A percentile compares a stretch with the other conserved stretches of the same genome.
Evolutionary conservation across 345 rosid genomes (phyloP).

Genomic region (Anacardium occidentale): DNA sequence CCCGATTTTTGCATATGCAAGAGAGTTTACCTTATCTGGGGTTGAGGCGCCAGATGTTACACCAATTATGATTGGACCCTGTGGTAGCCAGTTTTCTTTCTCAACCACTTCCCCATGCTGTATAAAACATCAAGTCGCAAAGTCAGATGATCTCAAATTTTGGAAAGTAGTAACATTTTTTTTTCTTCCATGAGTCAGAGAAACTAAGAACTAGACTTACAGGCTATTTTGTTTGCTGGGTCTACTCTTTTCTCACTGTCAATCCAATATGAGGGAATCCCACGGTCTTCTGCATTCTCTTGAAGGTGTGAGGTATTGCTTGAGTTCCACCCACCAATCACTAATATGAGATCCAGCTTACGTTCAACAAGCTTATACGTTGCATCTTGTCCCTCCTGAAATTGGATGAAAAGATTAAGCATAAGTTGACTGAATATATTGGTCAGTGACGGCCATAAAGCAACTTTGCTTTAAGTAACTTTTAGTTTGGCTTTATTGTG

Average conservation of each 20-base stretch:
- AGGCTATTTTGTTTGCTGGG: conserved; percentile 86
- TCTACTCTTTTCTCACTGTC: conserved; percentile 86
- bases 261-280: conserved; percentile 92
- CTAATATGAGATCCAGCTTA: conserved; percentile 80
- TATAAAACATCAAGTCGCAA: neutral
- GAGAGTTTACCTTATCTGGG: conserved; percentile 75
- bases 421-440: neutral
- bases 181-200: too few relatives aligned
- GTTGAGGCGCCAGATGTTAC: conserved; percentile 98
- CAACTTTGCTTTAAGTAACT: neutral
- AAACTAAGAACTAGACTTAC: too few relatives aligned
- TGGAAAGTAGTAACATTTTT: neutral
- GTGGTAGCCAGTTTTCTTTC: conserved; percentile 85
- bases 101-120: conserved; percentile 94
- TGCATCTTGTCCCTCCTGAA: conserved; percentile 96
- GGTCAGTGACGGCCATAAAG: neutral
- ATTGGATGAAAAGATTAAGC: neutral
- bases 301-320: conserved; percentile 99
- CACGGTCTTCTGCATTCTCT: conserved; percentile 84
- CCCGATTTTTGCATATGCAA: neutral
- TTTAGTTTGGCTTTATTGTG: neutral
- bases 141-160: conserved; percentile 1
- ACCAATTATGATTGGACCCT: conserved; percentile 87
- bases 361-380: conserved; percentile 88
- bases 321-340: conserved; percentile 97